Conservation (phyloP, 108 stramenopile genomes). For the Cyclostephanos tholiformis region DNA sequence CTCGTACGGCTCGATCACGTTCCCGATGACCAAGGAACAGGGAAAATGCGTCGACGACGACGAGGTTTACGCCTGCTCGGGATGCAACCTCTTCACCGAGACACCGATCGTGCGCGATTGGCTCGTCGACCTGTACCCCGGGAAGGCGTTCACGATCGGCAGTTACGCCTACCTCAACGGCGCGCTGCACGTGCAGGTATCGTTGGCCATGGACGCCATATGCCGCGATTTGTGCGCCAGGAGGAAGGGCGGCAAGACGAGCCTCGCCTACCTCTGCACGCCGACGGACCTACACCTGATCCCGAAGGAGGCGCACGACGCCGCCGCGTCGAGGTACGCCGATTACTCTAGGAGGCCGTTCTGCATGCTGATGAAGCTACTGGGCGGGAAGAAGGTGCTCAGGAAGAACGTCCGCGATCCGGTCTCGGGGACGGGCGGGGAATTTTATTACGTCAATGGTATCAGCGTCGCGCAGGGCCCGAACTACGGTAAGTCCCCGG, state of each 20-base stretch:
- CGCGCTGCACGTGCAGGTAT: slow-evolving; percentile 94
- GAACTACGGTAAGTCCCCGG: slow-evolving; percentile 68
- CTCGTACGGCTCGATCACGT: slow-evolving; percentile 90
- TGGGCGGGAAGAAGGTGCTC: slow-evolving; percentile 74
- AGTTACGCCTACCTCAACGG: slow-evolving; percentile 97
- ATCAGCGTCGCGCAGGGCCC: slow-evolving; percentile 97
- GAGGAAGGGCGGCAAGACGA: slow-evolving; percentile 59
- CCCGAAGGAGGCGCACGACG: slow-evolving; percentile 90
- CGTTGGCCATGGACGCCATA: slow-evolving; percentile 95
- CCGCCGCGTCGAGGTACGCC: slow-evolving; percentile 70
- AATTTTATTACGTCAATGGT: slow-evolving; percentile 63
- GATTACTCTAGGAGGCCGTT: slow-evolving; percentile 64
- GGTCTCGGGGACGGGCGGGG: slow-evolving; percentile 60
- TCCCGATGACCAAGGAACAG: slow-evolving; percentile 86
- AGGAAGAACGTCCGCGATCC: slow-evolving; percentile 76
- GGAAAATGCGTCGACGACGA: slow-evolving; percentile 57
- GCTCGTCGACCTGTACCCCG: slow-evolving; percentile 85
- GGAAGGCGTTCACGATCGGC: slow-evolving; percentile 87
- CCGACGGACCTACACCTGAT: slow-evolving; percentile 97
- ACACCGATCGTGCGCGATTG: slow-evolving; percentile 95
- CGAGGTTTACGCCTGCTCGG: slow-evolving; percentile 75
- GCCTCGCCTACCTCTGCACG: slow-evolving; percentile 96
- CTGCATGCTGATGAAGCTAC: slow-evolving; percentile 71
- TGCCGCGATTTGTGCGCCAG: slow-evolving; percentile 82
- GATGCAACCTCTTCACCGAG: slow-evolving; percentile 93